Conservation (phyloP, 805 yeast genomes). For the Komagataella pastoris region DNA sequence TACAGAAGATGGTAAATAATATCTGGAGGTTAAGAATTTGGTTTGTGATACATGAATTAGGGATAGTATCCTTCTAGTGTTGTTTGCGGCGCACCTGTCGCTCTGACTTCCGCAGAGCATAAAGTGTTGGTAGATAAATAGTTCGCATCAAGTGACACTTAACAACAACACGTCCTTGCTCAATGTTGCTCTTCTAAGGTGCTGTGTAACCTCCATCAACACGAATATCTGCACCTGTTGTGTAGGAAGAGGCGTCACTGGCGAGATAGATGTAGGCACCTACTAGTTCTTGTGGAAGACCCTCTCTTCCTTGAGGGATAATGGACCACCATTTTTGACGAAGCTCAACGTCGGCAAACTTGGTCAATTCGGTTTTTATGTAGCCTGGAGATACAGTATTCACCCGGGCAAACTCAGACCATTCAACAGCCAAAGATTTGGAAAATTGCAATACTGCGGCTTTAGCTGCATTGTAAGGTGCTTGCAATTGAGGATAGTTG, state of each 20-base stretch:
- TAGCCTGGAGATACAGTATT: constrained; percentile 83
- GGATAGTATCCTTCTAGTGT: not conserved
- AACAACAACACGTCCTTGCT: not conserved
- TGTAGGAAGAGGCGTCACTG: constrained; percentile 66
- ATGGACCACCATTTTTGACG: constrained; percentile 33
- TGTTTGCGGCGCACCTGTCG: not conserved
- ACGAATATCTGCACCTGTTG: constrained; percentile 65
- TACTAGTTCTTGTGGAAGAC: constrained; percentile 54
- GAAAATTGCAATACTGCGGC: constrained; percentile 72
- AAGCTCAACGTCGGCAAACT: constrained; percentile 28
- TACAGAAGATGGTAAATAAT: not conserved
- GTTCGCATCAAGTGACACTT: not conserved
- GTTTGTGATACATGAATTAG: not conserved
- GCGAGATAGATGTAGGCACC: constrained; percentile 77
- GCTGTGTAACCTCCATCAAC: constrained; percentile 72
- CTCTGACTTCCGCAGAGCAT: not conserved
- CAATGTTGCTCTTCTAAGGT: constrained; percentile 17
- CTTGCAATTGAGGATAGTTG: constrained; percentile 78
- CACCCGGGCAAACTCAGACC: constrained; percentile 82
- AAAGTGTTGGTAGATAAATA: not conserved
- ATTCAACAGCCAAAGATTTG: constrained; percentile 73
- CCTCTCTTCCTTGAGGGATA: constrained; percentile 67
- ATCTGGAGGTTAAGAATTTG: not conserved
- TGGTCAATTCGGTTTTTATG: constrained; percentile 57
- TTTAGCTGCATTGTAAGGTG: constrained; percentile 77